Percentiles rank a stretch among this genome's conserved stretches.
Conservation (phyloP, 768 basidiomycete species). For the Mycena galericulata region DNA sequence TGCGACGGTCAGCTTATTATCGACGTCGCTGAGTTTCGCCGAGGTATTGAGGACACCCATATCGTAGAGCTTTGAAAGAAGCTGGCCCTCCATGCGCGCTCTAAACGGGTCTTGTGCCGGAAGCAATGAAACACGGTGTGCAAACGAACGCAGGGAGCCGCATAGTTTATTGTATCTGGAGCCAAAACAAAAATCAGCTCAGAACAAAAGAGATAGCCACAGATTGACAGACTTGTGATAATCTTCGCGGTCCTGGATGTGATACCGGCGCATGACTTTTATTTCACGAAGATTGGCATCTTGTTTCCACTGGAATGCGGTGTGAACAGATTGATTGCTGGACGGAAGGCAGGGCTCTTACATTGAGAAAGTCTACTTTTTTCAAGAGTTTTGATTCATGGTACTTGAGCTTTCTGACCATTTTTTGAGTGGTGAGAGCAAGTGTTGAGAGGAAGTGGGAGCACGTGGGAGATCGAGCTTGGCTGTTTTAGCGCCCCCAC, state of each 20-base stretch:
- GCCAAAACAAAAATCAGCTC: neutral
- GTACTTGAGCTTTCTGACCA: conserved; percentile 95
- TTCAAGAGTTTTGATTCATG: conserved; percentile 96
- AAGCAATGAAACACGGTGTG: conserved; percentile 88
- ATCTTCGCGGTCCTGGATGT: conserved; percentile 94
- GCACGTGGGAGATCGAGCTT: conserved; percentile 23
- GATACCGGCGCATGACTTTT: conserved; percentile 95
- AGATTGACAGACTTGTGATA: conserved; percentile 79
- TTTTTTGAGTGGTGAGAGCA: no score
- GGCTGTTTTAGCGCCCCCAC: conserved; percentile 27
- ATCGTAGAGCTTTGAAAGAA: conserved; percentile 96
- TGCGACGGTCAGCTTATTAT: conserved; percentile 96
- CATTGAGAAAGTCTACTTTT: conserved; percentile 97
- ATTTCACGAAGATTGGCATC: conserved; percentile 92
- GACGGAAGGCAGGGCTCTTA: conserved; percentile 49
- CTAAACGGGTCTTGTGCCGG: conserved; percentile 93
- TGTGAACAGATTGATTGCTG: conserved; percentile 21
- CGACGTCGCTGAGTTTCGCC: conserved; percentile 93
- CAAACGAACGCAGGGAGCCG: conserved; percentile 86
- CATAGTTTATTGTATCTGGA: conserved; percentile 93
- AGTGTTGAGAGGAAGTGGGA: conserved; percentile 16
- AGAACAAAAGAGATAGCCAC: neutral
- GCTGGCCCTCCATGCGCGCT: conserved; percentile 82
- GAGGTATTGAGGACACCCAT: conserved; percentile 91
- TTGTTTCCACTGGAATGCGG: conserved; percentile 86